Evolutionary conservation across 2,329 filamentous ascomycete genomes (phyloP).

Genomic region (Calonectria leucothoes): DNA sequence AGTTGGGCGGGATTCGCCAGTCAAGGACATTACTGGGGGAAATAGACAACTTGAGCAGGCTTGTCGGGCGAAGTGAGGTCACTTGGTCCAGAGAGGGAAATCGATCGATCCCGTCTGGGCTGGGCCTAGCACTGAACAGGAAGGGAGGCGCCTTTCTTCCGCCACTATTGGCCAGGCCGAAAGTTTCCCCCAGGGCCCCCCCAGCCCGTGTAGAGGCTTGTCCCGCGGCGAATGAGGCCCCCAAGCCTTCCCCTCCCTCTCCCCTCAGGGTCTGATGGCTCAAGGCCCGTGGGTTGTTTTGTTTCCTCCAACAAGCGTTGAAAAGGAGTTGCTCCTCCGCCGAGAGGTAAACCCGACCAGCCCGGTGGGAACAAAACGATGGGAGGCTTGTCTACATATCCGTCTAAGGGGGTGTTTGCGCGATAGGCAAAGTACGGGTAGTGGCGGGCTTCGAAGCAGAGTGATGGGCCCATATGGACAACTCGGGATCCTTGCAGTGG

Average conservation of each 20-base stretch:
- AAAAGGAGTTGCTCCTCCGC: neutral
- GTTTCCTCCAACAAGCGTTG: conserved; percentile 2
- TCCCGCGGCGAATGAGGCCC: conserved; percentile 9
- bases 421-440: neutral
- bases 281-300: conserved; percentile 5
- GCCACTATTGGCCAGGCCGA: conserved; percentile 24
- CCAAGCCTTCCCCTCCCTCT: neutral
- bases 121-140: conserved; percentile 31
- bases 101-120: conserved; percentile 43
- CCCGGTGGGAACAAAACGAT: neutral
- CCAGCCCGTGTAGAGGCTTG: neutral
- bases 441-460: neutral
- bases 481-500: neutral
- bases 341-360: neutral
- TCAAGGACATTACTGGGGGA: neutral
- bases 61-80: conserved; percentile 14
- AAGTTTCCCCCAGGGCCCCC: conserved; percentile 27
- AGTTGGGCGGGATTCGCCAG: neutral
- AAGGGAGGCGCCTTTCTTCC: conserved; percentile 18
- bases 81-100: conserved; percentile 26
- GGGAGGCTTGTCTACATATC: neutral
- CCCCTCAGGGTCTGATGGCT: conserved; percentile 4
- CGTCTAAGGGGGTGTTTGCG: neutral
- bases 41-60: neutral
- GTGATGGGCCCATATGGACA: neutral